Evolutionary conservation across 129 eudicot genomes (phyloP), one percentile per base, ranked within the genome.

Genomic region (Logfia minima): DNA sequence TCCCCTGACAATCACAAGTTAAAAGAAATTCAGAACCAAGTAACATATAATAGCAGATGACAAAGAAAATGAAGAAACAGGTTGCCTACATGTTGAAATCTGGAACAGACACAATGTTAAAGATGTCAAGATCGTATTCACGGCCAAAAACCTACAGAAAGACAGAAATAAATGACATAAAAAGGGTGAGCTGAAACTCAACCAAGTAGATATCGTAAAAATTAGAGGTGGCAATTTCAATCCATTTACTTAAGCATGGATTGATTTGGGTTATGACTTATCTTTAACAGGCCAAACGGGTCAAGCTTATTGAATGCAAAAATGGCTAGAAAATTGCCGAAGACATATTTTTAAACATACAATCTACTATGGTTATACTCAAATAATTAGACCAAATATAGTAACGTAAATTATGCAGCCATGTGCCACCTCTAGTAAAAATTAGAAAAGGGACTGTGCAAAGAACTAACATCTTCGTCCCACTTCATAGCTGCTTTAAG

Each of bases 121-220:
- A 94, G 81, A 94, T 97, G 82, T 94, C 99, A 32, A 94, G 88
- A 81, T 94, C 99, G 76, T 94, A 94, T 75, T 94, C 97, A 5
- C 89, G 96, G 63, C 99, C 99, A 35, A 91, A 94, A 76, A 94
- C 97, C 99, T 66, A 11, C 31, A 17, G 71, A 22, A 74, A 28
- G 32, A 18, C 6, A 65, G 41, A 62, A 76, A 6, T 31, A 26
- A 8, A 75, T 72, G n/a, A 41, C 0, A 58, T 66, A 4, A 11
- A 41, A 34, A 19, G 23, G 31, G 23, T 26, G 14, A 60, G 34
- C 23, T 18, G 19, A 9, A 23, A 48, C 21, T 63, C 16, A 21
- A 67, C 18, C 5, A 45, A 68, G 61, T 18, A 70, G 53, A 63
- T n/a, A 56, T 14, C 1, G 53, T 19, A 28, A 34, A 69, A 22